Evolutionary conservation across 805 yeast species (phyloP).

Genomic region (Phaffomyces antillensis): DNA sequence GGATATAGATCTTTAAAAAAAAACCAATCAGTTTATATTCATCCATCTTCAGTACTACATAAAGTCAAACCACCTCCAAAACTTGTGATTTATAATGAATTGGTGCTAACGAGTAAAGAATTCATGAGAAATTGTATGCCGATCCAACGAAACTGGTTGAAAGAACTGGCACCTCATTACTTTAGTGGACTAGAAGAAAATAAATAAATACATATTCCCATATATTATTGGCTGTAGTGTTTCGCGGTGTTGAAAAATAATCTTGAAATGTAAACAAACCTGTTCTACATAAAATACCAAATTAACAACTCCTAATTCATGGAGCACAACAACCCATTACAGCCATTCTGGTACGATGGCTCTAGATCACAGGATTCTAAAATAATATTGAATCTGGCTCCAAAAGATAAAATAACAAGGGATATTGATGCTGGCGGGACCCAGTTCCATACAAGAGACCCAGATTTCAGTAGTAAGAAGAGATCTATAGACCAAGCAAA

Average conservation of each 20-base stretch:
- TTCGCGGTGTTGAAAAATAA: not conserved
- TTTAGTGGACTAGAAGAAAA: conserved; percentile 5
- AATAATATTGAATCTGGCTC: conserved; percentile 30
- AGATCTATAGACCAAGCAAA: conserved; percentile 13
- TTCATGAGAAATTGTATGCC: conserved; percentile 80
- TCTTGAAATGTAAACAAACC: not conserved
- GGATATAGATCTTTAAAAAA: conserved; percentile 56
- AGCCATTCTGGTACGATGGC: conserved; percentile 24
- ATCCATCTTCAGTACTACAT: conserved; percentile 76
- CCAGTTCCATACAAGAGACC: conserved; percentile 32
- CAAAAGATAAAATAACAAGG: conserved; percentile 31
- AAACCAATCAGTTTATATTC: conserved; percentile 69
- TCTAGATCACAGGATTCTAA: conserved; percentile 26
- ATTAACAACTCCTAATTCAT: not conserved
- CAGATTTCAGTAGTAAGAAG: conserved; percentile 7
- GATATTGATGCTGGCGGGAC: conserved; percentile 40
- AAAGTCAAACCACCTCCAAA: conserved; percentile 65
- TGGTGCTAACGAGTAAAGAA: conserved; percentile 80
- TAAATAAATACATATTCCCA: not conserved
- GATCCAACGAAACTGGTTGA: conserved; percentile 64
- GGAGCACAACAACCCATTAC: conserved; percentile 14
- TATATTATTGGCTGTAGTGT: too few relatives aligned
- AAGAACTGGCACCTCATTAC: conserved; percentile 64
- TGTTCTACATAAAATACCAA: too few relatives aligned
- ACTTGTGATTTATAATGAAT: conserved; percentile 70